Base-by-base conservation (phyloP, 345 rosid genomes). In the Zanthoxylum bungeanum region DNA sequence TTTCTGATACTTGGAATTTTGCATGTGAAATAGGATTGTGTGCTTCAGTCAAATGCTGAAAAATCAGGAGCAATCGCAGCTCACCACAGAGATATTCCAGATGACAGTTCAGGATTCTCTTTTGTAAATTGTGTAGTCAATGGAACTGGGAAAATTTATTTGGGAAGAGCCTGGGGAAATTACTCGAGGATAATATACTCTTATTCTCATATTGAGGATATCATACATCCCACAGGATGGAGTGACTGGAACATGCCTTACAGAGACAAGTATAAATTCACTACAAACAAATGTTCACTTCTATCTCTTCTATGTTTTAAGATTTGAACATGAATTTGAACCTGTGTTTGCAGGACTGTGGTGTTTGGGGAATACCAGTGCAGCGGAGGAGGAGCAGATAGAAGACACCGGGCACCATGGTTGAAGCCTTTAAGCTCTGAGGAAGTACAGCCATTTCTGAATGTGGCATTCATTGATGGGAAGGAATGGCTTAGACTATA, bases 121-220 rank as follows among this genome's bases (percentile, higher is more conserved):
- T 92, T 95, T 73, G 91, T 89, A 2, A 84, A 88, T 69, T 92
- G 99, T 62, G 63, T 60, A 0, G 83, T 92, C 63, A 77, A 81
- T 5, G 98, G 99, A 69, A 88, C 93, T 0, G 99, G 99, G 17
- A 85, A 76, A 70, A 75, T 92, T 67, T 83, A 76, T 37, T 47
- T 95, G 55, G 99, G 99, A 71, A 85, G 98, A 83, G 97, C 99
- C 68, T 95, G 98, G 97, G 99, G 99, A 46, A 79, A 85, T 73
- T 87, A 87, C 60, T 90, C 98, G 3, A 90, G 91, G 78, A 73
- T 60, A 11, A 80, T 95, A 25, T 95, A 90, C 75, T 87, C 98
- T 4, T 76, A 92, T 82, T 92, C 97, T 73, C 62, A 74, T 58
- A 55, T 95, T 17, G 91, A 74, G 25, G 81, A 87, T 76, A 60